Base-by-base conservation (phyloP, 371 early-diverging fungal species). In the Mucor ambiguus region DNA sequence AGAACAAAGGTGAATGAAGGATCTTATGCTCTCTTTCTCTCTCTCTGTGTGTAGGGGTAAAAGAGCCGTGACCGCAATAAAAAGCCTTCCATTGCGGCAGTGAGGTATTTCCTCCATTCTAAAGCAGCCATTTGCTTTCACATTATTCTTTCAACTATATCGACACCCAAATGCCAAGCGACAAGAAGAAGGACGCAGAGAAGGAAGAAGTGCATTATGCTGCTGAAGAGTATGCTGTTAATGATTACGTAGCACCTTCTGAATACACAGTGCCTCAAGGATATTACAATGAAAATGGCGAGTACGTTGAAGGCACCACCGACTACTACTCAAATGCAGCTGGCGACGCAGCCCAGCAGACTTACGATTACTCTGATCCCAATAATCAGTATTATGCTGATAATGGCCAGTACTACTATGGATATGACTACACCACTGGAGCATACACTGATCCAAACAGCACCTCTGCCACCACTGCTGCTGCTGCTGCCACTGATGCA, bases 381-480 rank as follows among this genome's bases (percentile, higher is more conserved):
- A 65, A 61, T 30, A 54, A 12, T 30, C 64, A 64, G 35, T 64
- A 65, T 22, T 67, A 67, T 35, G 56, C 46, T 60, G 63, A 71
- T 58, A 63, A 60, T 18, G 49, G 63, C 18, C 66, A 71, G 26
- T 71, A 74, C 30, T 76, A 75, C 60, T 70, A 69, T 29, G 72
- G 74, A 12, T 74, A 79, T 55, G 76, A 77, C 48, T 77, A 80
- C 35, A 61, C 61, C 14, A 62, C 57, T 29, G 69, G 65, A 48
- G n/a, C 63, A 8, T 66, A 71, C 29, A 30, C 46, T 43, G 71
- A 66, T 49, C 32, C 67, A 8, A 67, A 33, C 20, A 41, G 18
- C 41, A 41, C 33, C 3, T 1, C 33, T 1, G 9, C 33, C 9
- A 9, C 33, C 9, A 1, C 33, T 33, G 33, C 37, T 37, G 38